Percentiles rank a stretch among this genome's conserved stretches.
These are phyloP conservation scores for Metahyphopichia silvanorum DNA, from an alignment of 805 yeast species.

Conservation along the genomic window DNA sequence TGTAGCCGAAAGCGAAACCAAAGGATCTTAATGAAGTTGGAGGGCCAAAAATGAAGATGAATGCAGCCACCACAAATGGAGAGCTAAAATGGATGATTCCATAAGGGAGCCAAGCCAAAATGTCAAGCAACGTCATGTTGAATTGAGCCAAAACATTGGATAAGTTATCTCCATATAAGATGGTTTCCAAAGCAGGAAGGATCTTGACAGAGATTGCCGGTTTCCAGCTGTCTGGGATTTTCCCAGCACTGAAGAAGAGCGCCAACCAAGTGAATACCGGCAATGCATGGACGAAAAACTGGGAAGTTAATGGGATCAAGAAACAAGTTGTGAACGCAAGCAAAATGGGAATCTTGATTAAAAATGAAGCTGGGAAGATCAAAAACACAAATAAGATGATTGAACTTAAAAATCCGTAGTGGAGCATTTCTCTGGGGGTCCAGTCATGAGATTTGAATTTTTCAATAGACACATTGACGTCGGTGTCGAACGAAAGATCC, in stretches of 20 bases:
- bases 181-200: slow-evolving; percentile 88
- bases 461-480: slow-evolving; percentile 38
- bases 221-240: slow-evolving; percentile 69
- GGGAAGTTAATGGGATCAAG: slow-evolving; percentile 71
- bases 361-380: slow-evolving; percentile 53
- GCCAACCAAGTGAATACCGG: slow-evolving; percentile 87
- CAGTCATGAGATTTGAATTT: slow-evolving; percentile 42
- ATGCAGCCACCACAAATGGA: slow-evolving; percentile 80
- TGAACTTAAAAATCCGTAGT: slow-evolving; percentile 47
- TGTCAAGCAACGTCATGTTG: slow-evolving; percentile 62
- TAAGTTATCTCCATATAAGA: slow-evolving; percentile 86
- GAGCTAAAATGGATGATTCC: slow-evolving; percentile 88
- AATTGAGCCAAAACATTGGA: slow-evolving; percentile 78
- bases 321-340: slow-evolving; percentile 46
- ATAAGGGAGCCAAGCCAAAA: slow-evolving; percentile 94
- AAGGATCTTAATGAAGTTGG: slow-evolving; percentile 81
- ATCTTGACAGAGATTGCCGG: slow-evolving; percentile 89
- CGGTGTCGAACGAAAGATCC: slow-evolving; percentile 48
- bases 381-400: slow-evolving; percentile 58
- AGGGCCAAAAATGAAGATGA: slow-evolving; percentile 85
- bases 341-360: slow-evolving; percentile 38
- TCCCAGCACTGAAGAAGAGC: slow-evolving; percentile 72
- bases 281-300: slow-evolving; percentile 77
- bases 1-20: slow-evolving; percentile 92
- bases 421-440: slow-evolving; percentile 46